A percentile compares a stretch with the other conserved stretches of the same genome.
phyloP scores from a whole-genome alignment of 2,329 filamentous ascomycete genomes.

The Malbranchea zuffiana region DNA sequence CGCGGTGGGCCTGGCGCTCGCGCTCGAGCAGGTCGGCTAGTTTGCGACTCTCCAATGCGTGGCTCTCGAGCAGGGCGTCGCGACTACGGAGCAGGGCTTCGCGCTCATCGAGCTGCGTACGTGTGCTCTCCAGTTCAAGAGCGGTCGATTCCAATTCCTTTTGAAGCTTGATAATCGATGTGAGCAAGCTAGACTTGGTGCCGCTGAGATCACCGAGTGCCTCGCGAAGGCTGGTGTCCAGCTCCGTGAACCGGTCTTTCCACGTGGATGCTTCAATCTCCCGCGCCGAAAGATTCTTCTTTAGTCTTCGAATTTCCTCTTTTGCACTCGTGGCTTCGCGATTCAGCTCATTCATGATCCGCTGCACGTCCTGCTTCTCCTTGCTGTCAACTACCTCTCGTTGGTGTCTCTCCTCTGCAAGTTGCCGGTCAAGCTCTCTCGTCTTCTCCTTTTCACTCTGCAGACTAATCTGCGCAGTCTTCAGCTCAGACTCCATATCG shows the following conservation, averaged over 20 bases:
- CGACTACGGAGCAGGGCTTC: constrained; percentile 82
- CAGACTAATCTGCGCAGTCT: constrained; percentile 66
- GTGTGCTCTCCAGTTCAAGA: constrained; percentile 68
- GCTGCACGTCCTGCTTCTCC: constrained; percentile 91
- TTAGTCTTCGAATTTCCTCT: constrained; percentile 71
- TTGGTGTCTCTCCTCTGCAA: constrained; percentile 71
- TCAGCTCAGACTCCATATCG: constrained; percentile 74
- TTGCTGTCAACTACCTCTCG: constrained; percentile 74
- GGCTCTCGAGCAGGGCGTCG: constrained; percentile 76
- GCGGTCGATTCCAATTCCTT: constrained; percentile 75
- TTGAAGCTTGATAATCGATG: constrained; percentile 77
- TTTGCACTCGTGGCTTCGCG: constrained; percentile 68
- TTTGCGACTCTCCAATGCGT: constrained; percentile 74
- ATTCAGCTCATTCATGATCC: constrained; percentile 86
- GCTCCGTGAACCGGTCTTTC: constrained; percentile 80
- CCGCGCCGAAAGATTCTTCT: constrained; percentile 69
- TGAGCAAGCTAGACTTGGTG: constrained; percentile 72
- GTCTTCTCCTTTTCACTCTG: constrained; percentile 72
- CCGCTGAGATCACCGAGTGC: constrained; percentile 80
- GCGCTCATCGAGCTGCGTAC: constrained; percentile 73
- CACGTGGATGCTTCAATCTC: constrained; percentile 84
- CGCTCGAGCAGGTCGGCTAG: constrained; percentile 82
- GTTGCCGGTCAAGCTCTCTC: constrained; percentile 60
- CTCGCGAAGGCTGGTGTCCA: constrained; percentile 79
- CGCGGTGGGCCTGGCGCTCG: constrained; percentile 71